Evolutionary conservation across 768 basidiomycete species (phyloP), one percentile per base, ranked within the genome.

Genomic region (Lentinula raphanica): DNA sequence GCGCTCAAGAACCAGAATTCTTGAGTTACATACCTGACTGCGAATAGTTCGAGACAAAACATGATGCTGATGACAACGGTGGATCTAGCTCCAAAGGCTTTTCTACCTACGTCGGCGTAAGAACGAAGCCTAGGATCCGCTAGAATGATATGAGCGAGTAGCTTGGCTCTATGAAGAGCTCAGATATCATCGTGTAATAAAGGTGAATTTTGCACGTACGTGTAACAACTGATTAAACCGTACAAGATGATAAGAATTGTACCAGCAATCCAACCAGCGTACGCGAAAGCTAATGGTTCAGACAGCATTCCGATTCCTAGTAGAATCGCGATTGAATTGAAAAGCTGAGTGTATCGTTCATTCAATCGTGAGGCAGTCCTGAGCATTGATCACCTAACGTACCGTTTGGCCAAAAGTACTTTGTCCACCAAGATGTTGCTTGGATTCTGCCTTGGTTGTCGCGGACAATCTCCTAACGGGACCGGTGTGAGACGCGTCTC

Each of bases 281-380:
- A 92, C 1, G 94, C 85, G 65, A 97, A 96, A 0, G 95, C 95
- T 25, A 97, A 77, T 0, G 94, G 92, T 67, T 92, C 87, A 12
- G 92, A 92, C 17, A 95, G 79, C 78, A 96, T 87, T 3, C 94
- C 94, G 61, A 95, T 87, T 5, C 94, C 94, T 19, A 94, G 76
- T 11, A 96, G 74, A 32, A 94, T 89, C 13, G 92, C 92, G 31
- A 87, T 89, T 9, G 87, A 87, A 64, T 95, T 95, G 71, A 94
- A 94, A n/a, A 96, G 72, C 92, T 92, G 58, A 35, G 54, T n/a
- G 27, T 13, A 27, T 39, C 5, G 8, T 9, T 39, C 7, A 38
- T 25, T 23, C n/a, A 25, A n/a, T 19, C 21, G 28, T 23, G 7
- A 19, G 17, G 23, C 17, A 38, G 36, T 13, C 15, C 13, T 15